phyloP scores from a whole-genome alignment of 75 land plant species.

The Larix kaempferi region DNA sequence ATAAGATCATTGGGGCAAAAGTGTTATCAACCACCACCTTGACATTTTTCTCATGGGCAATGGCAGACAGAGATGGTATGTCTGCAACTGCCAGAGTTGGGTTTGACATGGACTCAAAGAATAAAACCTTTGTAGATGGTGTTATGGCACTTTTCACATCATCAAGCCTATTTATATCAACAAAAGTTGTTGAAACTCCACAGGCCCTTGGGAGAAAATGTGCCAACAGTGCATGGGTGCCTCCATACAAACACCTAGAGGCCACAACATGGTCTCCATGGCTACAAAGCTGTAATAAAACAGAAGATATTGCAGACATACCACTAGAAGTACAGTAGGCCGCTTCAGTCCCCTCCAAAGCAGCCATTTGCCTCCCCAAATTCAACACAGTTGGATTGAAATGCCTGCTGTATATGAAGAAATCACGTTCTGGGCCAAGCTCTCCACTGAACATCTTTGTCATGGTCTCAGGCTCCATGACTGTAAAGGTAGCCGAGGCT shows the following conservation, averaged over 20 bases:
- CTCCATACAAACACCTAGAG: slow-evolving; percentile 76
- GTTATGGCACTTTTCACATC: slow-evolving; percentile 51
- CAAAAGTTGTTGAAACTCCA: slow-evolving; percentile 67
- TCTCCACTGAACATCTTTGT: slow-evolving; percentile 34
- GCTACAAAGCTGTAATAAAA: slow-evolving; percentile 72
- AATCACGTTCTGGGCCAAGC: slow-evolving; percentile 89
- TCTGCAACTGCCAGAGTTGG: slow-evolving; percentile 83
- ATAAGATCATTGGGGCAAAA: slow-evolving; percentile 79
- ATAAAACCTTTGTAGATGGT: slow-evolving; percentile 67
- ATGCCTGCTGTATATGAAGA: slow-evolving; percentile 94
- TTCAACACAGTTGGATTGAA: slow-evolving; percentile 92
- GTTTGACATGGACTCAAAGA: slow-evolving; percentile 74
- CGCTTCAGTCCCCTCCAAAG: slow-evolving; percentile 92
- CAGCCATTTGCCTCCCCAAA: slow-evolving; percentile 83
- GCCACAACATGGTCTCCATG: slow-evolving; percentile 80
- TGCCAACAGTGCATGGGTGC: slow-evolving; percentile 76
- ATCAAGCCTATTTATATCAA: slow-evolving; percentile 41
- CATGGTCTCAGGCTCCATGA: slow-evolving; percentile 97
- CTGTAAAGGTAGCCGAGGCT: slow-evolving; percentile 93
- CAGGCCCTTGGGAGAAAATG: slow-evolving; percentile 76
- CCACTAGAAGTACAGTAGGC: slow-evolving; percentile 96
- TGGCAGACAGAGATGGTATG: slow-evolving; percentile 50
- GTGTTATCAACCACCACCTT: slow-evolving; percentile 92
- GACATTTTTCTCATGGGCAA: slow-evolving; percentile 67
- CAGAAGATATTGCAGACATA: slow-evolving; percentile 85